Conservation (phyloP, 805 yeast genomes). For the Barnettozyma vustinii region DNA sequence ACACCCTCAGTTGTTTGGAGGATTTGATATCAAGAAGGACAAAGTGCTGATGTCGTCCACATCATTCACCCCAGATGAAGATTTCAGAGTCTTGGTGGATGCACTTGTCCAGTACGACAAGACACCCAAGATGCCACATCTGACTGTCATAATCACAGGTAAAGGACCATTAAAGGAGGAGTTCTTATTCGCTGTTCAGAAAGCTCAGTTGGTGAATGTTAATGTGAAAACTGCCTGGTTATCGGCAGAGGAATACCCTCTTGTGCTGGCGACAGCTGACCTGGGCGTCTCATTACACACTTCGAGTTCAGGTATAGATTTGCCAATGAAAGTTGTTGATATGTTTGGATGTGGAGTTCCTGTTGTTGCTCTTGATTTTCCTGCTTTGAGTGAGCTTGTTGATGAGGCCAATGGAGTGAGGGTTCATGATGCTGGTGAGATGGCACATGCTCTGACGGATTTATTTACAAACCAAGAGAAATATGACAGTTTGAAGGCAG, state of each 20-base stretch:
- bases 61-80: conserved; percentile 95
- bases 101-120: conserved; percentile 52
- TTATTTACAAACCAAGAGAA: conserved; percentile 30
- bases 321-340: conserved; percentile 96
- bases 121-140: conserved; percentile 34
- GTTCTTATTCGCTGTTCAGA: conserved; percentile 43
- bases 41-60: conserved; percentile 82
- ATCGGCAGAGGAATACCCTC: conserved; percentile 71
- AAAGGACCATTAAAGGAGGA: conserved; percentile 77
- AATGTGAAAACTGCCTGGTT: conserved; percentile 71
- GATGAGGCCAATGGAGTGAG: conserved; percentile 65
- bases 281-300: conserved; percentile 85
- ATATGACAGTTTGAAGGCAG: conserved; percentile 43
- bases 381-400: conserved; percentile 76
- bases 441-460: conserved; percentile 38
- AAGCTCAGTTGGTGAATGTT: conserved; percentile 42
- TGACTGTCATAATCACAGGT: conserved; percentile 86
- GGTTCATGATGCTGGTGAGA: conserved; percentile 38
- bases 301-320: conserved; percentile 88
- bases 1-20: conserved; percentile 30
- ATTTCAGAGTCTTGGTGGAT: conserved; percentile 61
- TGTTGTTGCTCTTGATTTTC: conserved; percentile 70
- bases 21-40: conserved; percentile 35
- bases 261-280: conserved; percentile 69
- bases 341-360: conserved; percentile 96